phyloP scores from a whole-genome alignment of 2,329 filamentous ascomycete genomes.

The Phoma sp. region DNA sequence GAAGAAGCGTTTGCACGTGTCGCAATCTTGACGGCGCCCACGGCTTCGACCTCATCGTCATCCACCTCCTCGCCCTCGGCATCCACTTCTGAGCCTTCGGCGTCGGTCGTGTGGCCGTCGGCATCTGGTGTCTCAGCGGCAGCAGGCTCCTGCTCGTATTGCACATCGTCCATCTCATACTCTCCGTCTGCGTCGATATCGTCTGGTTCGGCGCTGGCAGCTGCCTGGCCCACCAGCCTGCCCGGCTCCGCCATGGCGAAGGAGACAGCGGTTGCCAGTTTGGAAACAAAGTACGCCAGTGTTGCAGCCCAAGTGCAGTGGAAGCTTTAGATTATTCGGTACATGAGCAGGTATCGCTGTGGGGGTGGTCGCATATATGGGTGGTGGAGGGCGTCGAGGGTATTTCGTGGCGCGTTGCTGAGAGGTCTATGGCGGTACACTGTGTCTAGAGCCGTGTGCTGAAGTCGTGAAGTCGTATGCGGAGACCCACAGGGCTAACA shows the following conservation, averaged over 20 bases:
- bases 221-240: slow-evolving; percentile 46
- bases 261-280: slow-evolving; percentile 50
- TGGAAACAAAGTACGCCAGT: slow-evolving; percentile 47
- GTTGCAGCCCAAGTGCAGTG: slow-evolving; percentile 29
- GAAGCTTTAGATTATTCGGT: slow-evolving; percentile 31
- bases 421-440: not conserved
- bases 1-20: slow-evolving; percentile 38
- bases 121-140: slow-evolving; percentile 27
- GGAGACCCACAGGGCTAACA: not conserved
- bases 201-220: slow-evolving; percentile 40
- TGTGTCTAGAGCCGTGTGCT: not conserved
- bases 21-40: slow-evolving; percentile 51
- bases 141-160: slow-evolving; percentile 35
- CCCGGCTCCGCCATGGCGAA: slow-evolving; percentile 52
- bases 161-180: slow-evolving; percentile 48
- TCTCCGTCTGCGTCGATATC: slow-evolving; percentile 50
- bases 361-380: slow-evolving; percentile 38
- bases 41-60: slow-evolving; percentile 57
- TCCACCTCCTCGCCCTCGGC: slow-evolving; percentile 55
- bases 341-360: slow-evolving; percentile 28
- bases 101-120: slow-evolving; percentile 47
- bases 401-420: slow-evolving; percentile 34
- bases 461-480: not conserved
- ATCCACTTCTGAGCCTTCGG: slow-evolving; percentile 52
- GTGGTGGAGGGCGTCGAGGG: slow-evolving; percentile 34